Evolutionary conservation across 2,329 filamentous ascomycete species (phyloP).

Genomic region (Akanthomyces lecanii): DNA sequence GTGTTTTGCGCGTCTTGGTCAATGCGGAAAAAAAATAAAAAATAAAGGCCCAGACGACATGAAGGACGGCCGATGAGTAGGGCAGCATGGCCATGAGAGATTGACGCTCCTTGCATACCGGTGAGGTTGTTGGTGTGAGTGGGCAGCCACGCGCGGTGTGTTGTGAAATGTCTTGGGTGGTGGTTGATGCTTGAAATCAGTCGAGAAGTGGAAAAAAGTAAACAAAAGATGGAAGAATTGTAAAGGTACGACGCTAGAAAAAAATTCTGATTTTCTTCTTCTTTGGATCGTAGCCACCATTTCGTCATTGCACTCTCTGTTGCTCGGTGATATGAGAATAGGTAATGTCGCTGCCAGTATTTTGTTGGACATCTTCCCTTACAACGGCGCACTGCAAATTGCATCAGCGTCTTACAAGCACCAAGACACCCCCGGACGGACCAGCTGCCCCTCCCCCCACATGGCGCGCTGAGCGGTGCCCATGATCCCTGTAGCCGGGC

Average conservation of each 20-base stretch:
- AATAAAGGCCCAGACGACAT: background rate
- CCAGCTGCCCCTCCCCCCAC: conserved; percentile 12
- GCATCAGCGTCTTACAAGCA: too few species aligned
- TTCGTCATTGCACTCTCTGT: too few species aligned
- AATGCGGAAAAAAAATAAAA: background rate
- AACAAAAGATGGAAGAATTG: background rate
- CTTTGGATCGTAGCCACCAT: background rate
- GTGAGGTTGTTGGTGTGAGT: background rate
- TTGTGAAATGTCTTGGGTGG: conserved; percentile 8
- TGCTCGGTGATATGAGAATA: too few species aligned
- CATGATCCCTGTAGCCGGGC: background rate
- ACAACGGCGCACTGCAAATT: too few species aligned
- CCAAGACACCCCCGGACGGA: background rate
- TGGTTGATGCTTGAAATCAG: background rate
- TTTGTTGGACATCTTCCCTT: too few species aligned
- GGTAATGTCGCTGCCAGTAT: too few species aligned
- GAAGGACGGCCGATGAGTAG: background rate
- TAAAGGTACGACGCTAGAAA: too few species aligned
- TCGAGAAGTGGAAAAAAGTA: background rate
- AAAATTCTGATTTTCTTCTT: background rate
- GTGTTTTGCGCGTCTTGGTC: too few species aligned
- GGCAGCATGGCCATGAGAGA: background rate
- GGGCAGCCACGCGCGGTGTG: conserved; percentile 9
- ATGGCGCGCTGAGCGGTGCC: background rate
- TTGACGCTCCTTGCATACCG: conserved; percentile 12